phyloP scores from a whole-genome alignment of 2,329 filamentous ascomycete species.

The Phialophora tarda region DNA sequence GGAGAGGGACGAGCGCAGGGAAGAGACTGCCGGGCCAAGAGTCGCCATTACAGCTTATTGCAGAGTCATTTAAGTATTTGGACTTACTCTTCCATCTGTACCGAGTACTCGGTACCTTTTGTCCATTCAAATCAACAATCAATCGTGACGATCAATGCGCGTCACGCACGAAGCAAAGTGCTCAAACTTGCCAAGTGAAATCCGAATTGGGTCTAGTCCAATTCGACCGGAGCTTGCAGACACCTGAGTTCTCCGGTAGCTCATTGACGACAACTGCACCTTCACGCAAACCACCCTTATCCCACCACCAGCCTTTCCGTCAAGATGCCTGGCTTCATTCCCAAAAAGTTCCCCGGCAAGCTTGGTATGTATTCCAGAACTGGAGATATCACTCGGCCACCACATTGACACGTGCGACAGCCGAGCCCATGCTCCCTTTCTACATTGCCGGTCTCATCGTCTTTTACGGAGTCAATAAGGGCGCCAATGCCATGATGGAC shows the following conservation, averaged over 20 bases:
- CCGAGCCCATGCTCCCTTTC: constrained; percentile 90
- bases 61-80: neutral
- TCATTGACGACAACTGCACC: constrained; percentile 26
- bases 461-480: constrained; percentile 87
- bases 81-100: neutral
- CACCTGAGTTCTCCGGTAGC: constrained; percentile 22
- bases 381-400: neutral
- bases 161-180: constrained; percentile 17
- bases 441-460: constrained; percentile 90
- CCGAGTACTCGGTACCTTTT: neutral
- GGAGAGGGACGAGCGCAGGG: constrained; percentile 65
- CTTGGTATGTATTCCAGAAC: constrained; percentile 64
- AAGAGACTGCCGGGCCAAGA: constrained; percentile 65
- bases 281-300: constrained; percentile 19
- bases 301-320: constrained; percentile 18
- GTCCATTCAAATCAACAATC: constrained; percentile 12
- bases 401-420: constrained; percentile 55
- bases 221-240: constrained; percentile 3
- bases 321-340: constrained; percentile 74
- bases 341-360: constrained; percentile 82
- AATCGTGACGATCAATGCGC: constrained; percentile 10
- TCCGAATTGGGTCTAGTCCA: neutral
- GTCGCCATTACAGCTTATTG: constrained; percentile 43
- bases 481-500: constrained; percentile 75
- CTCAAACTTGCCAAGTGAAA: constrained; percentile 31